Conservation (phyloP, 495 filamentous ascomycete species). For the Aspergillus sparsus region DNA sequence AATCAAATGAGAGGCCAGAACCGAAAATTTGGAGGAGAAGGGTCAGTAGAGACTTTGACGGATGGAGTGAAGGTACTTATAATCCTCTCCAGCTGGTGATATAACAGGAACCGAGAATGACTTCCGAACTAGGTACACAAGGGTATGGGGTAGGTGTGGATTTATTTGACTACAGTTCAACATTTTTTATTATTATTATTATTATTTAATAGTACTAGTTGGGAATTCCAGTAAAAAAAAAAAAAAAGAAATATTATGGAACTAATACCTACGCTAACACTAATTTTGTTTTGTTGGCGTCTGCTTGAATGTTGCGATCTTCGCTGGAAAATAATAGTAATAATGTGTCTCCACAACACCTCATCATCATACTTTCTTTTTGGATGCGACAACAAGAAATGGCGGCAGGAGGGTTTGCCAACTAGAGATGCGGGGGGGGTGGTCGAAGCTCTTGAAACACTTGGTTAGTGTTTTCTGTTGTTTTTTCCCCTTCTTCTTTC, state of each 20-base stretch:
- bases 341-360: slow-evolving; percentile 8
- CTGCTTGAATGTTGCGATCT: slow-evolving; percentile 16
- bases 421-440: slow-evolving; percentile 17
- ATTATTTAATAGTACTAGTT: not conserved
- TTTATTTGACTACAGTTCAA: not conserved
- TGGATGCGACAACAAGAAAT: not conserved
- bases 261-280: not conserved
- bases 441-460: not conserved
- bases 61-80: slow-evolving; percentile 1
- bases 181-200: not conserved
- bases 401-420: not conserved
- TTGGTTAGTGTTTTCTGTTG: not conserved
- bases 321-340: slow-evolving; percentile 8
- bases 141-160: not conserved
- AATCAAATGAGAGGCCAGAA: not conserved
- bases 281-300: slow-evolving; percentile 6
- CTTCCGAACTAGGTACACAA: slow-evolving; percentile 11
- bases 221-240: too few relatives aligned
- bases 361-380: not conserved
- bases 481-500: not conserved
- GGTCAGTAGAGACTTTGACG: too few relatives aligned
- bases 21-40: not conserved
- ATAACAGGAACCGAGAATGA: slow-evolving; percentile 15
- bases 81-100: not conserved
- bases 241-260: too few relatives aligned